Conservation (phyloP, 306 rosid species). For the Vigna radiata region DNA sequence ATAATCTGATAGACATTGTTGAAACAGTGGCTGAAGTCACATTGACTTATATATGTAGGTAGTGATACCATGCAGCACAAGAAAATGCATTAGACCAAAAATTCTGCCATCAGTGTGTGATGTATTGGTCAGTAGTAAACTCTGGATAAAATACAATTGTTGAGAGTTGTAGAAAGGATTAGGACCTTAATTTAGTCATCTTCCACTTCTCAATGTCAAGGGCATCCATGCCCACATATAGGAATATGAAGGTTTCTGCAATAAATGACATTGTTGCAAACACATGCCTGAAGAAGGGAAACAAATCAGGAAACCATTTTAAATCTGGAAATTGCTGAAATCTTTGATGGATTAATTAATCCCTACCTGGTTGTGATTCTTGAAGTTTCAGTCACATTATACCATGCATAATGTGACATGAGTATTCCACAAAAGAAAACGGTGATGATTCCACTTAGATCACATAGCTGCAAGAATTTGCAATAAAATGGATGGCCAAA, state of each 20-base stretch:
- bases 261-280: constrained; percentile 90
- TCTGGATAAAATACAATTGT: background rate
- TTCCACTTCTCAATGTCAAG: constrained; percentile 90
- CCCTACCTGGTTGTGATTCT: constrained; percentile 81
- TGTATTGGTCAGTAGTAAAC: background rate
- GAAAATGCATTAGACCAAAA: too few relatives aligned
- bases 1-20: constrained; percentile 9
- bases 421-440: constrained; percentile 93
- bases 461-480: constrained; percentile 58
- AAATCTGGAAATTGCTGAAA: constrained; percentile 23
- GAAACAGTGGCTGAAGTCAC: background rate
- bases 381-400: constrained; percentile 74
- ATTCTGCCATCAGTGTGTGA: background rate
- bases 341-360: constrained; percentile 5
- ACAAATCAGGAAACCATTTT: constrained; percentile 30
- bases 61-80: too few relatives aligned
- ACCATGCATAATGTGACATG: constrained; percentile 94
- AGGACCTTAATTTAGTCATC: constrained; percentile 74
- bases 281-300: constrained; percentile 64
- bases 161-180: constrained; percentile 13
- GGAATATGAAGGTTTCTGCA: constrained; percentile 91
- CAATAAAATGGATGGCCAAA: constrained; percentile 2
- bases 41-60: background rate
- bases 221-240: constrained; percentile 96
- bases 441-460: constrained; percentile 94